phyloP scores from a whole-genome alignment of 306 rosid species.

The Lathyrus sativus region DNA sequence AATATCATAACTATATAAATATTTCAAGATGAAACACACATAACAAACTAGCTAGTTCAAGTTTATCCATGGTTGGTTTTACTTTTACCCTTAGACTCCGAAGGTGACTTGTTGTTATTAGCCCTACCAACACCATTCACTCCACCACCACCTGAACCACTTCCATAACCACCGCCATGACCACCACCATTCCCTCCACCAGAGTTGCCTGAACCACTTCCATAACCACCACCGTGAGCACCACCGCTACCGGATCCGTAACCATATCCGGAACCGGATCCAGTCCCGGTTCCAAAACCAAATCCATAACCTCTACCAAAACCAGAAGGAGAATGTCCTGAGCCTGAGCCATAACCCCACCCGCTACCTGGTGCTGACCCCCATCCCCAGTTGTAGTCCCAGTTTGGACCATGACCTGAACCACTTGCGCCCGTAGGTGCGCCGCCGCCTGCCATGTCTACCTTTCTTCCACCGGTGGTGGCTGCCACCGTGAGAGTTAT shows the following conservation, averaged over 20 bases:
- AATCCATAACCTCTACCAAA: conserved; percentile 62
- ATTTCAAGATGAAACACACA: conserved; percentile 6
- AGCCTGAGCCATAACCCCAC: conserved; percentile 82
- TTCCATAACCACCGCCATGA: conserved; percentile 57
- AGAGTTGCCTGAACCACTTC: conserved; percentile 53
- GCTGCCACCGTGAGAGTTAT: conserved; percentile 14
- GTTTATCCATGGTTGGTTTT: conserved; percentile 46
- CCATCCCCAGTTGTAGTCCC: conserved; percentile 93
- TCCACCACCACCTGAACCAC: conserved; percentile 44
- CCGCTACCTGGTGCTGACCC: conserved; percentile 67
- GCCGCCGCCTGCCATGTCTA: conserved; percentile 39
- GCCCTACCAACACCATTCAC: conserved; percentile 39
- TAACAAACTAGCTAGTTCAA: conserved; percentile 7
- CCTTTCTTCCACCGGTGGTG: conserved; percentile 34
- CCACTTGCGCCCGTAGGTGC: conserved; percentile 60
- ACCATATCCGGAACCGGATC: conserved; percentile 64
- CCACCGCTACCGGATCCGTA: conserved; percentile 62
- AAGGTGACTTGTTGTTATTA: conserved; percentile 31
- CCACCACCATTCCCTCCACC: conserved; percentile 70
- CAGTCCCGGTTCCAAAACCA: conserved; percentile 68
- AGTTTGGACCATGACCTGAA: conserved; percentile 69
- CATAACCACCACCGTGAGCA: conserved; percentile 57
- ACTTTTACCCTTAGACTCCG: conserved; percentile 25
- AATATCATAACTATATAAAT: conserved; percentile 10
- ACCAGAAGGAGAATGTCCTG: conserved; percentile 61